Evolutionary conservation across 1,139 yeast genomes (phyloP).

Genomic region (Pichia sp.): DNA sequence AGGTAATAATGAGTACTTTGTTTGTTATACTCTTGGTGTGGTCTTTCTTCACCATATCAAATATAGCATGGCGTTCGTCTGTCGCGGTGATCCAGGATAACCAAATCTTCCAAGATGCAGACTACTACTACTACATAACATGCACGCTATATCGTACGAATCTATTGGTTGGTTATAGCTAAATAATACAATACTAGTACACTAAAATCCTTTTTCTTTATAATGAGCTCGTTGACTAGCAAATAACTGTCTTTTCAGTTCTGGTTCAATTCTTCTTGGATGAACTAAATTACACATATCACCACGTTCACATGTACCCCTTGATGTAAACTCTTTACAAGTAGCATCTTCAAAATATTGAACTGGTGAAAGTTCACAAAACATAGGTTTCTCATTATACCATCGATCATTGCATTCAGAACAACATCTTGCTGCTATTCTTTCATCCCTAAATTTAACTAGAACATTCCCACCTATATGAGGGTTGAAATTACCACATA

Average conservation of each 20-base stretch:
- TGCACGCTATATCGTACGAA: no score
- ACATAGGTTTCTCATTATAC: conserved; percentile 76
- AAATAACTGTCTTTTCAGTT: conserved; percentile 34
- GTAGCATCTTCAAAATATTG: conserved; percentile 63
- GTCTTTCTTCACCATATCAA: no score
- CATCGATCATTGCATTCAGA: conserved; percentile 66
- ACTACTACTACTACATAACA: no score
- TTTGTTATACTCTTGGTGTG: no score
- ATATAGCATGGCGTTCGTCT: no score
- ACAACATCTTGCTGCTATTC: conserved; percentile 56
- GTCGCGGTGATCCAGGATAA: no score
- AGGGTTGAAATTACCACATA: conserved; percentile 78
- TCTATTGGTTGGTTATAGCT: no score
- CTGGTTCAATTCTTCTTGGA: conserved; percentile 47
- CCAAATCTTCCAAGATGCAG: no score
- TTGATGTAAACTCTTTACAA: conserved; percentile 36
- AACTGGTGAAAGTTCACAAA: conserved; percentile 77
- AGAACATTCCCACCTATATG: conserved; percentile 84
- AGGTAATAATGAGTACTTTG: no score
- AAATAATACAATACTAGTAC: no score
- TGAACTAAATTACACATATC: conserved; percentile 87
- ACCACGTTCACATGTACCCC: conserved; percentile 55
- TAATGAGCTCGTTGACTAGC: conserved; percentile 12
- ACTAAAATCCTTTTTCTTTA: conserved; percentile 1
- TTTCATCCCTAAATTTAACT: conserved; percentile 47